A percentile compares a stretch with the other conserved stretches of the same genome.
phyloP scores from a whole-genome alignment of 2,329 filamentous ascomycete genomes.

The Ilyonectria sp. region DNA sequence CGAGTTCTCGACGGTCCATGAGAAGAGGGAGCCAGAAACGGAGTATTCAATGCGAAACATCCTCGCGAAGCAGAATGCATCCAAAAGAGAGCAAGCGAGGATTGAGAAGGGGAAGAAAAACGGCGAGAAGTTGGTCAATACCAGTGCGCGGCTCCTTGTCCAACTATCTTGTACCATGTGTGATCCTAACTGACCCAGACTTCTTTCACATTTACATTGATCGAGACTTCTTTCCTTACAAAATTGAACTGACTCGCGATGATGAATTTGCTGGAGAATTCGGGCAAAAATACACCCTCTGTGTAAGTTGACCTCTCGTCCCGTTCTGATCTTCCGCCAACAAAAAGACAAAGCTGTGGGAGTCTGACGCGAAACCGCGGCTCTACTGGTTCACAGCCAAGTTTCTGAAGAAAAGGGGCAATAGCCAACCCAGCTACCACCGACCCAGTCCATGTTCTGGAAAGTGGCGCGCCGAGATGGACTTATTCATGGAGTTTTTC shows the following conservation, averaged over 20 bases:
- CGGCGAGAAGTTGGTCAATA: slow-evolving; percentile 62
- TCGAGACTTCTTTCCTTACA: slow-evolving; percentile 73
- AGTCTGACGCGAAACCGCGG: slow-evolving; percentile 72
- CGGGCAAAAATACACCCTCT: slow-evolving; percentile 73
- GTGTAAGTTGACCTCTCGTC: slow-evolving; percentile 60
- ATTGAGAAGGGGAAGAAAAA: slow-evolving; percentile 57
- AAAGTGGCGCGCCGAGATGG: slow-evolving; percentile 61
- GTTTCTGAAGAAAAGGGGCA: slow-evolving; percentile 59
- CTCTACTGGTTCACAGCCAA: slow-evolving; percentile 74
- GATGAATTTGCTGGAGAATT: slow-evolving; percentile 58
- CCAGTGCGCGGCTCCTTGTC: slow-evolving; percentile 57
- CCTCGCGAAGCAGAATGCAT: slow-evolving; percentile 49
- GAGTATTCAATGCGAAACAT: slow-evolving; percentile 61
- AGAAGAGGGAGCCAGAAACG: slow-evolving; percentile 50
- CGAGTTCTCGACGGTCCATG: slow-evolving; percentile 59
- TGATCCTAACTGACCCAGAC: slow-evolving; percentile 55
- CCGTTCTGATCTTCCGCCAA: background rate
- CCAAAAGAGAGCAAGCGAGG: slow-evolving; percentile 52
- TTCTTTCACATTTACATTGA: slow-evolving; percentile 78
- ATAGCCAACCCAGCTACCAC: slow-evolving; percentile 54
- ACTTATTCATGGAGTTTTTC: slow-evolving; percentile 71
- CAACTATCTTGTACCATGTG: background rate
- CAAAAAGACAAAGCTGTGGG: slow-evolving; percentile 71
- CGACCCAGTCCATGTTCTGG: slow-evolving; percentile 57
- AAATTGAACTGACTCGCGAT: slow-evolving; percentile 72